Base-by-base conservation (phyloP, 495 filamentous ascomycete genomes). In the Podospora australis region DNA sequence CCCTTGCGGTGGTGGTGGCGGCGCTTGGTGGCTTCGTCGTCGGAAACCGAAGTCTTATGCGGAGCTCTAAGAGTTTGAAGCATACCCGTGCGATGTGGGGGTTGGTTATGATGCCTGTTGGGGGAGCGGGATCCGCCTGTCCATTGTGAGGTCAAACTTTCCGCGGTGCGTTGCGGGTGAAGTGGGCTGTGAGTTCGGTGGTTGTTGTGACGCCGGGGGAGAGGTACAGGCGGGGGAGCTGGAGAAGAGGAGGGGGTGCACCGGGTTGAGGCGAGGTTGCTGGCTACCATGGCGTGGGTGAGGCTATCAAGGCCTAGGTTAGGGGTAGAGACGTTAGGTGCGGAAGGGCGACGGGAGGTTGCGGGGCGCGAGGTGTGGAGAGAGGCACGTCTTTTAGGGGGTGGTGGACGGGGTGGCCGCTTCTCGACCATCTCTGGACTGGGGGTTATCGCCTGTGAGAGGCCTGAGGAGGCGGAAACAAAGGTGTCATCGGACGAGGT, bases 241-340 rank as follows among this genome's bases (percentile, higher is more conserved):
- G 66, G 62, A 6, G 68, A 41, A 11, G 44, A 26, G 20, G 55
- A 54, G 16, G 43, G 24, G 10, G 40, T 57, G 41, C 46, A 45
- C 46, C 72, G 70, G 2, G 85, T 78, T 5, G 89, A 84, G 32
- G 89, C 91, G 4, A 92, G 71, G 46, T 84, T 87, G 40, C 88
- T 87, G 19, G 89, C 92, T 32, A 92, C 76, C 53, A 95, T 90
- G 43, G 92, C 88, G 65, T 90, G 82, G 17, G 73, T 72, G 16
- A 79, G 67, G 0, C 70, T 73, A 14, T 66, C 57, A 13, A 75
- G 52, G 34, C 60, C 53, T 6, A 73, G 44, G 34, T 52, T 66
- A n/a, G 60, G 51, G 7, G 42, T 43, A 11, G 57, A 41, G 24
- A 14, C 52, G 30, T 19, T 16, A 28, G 39, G 26, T 40, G 56